Evolutionary conservation across 257 asterid genomes (phyloP).

Genomic region (Echites panduratus): DNA sequence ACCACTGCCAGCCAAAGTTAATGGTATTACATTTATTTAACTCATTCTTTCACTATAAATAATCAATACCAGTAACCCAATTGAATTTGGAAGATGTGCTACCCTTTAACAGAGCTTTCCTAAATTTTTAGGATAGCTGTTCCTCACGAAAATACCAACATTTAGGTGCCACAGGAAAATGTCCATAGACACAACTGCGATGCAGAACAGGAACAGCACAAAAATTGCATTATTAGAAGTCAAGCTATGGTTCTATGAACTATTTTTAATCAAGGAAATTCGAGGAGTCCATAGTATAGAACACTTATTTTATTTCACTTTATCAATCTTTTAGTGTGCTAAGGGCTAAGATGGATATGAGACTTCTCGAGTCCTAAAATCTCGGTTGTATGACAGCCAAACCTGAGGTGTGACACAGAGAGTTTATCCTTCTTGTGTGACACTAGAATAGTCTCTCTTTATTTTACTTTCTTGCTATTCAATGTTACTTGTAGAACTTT

Average conservation of each 20-base stretch:
- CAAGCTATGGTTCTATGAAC: neutral
- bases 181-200: neutral
- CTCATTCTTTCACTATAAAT: neutral
- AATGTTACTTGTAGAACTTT: neutral
- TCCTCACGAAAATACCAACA: neutral
- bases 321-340: neutral
- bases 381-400: neutral
- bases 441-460: neutral
- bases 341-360: neutral
- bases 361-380: neutral
- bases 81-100: neutral
- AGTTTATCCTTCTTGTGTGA: neutral
- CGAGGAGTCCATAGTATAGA: neutral
- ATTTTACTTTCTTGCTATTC: neutral
- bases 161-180: neutral
- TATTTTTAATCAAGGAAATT: neutral
- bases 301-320: neutral
- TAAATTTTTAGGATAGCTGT: neutral
- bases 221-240: neutral
- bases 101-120: neutral
- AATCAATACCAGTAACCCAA: neutral
- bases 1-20: neutral
- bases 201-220: neutral
- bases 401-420: neutral
- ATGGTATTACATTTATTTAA: neutral